Evolutionary conservation across 352 stramenopile genomes (phyloP).

Genomic region (Phytophthora capsici): DNA sequence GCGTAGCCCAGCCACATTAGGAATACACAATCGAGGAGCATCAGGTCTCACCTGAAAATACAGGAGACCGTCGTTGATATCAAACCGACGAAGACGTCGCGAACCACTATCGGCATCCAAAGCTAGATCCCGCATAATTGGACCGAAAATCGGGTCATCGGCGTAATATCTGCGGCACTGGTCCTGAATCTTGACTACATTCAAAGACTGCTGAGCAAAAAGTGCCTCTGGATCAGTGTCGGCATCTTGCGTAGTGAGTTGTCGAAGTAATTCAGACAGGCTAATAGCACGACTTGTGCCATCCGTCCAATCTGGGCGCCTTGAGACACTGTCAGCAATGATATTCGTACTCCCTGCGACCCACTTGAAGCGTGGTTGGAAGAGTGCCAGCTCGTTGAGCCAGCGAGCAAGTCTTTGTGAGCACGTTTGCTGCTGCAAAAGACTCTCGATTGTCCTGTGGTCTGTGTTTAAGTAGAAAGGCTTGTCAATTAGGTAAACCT

Average conservation of each 20-base stretch:
- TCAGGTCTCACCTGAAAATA: background rate
- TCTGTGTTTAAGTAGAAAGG: conserved; percentile 20
- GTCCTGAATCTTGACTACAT: too few relatives aligned
- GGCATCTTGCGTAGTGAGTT: background rate
- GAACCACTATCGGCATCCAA: background rate
- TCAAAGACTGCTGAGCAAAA: too few relatives aligned
- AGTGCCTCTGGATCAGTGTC: background rate
- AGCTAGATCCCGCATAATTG: background rate
- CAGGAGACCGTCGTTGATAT: background rate
- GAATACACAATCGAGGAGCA: too few relatives aligned
- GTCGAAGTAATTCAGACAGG: background rate
- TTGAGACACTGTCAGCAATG: conserved; percentile 9
- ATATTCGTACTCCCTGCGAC: conserved; percentile 21
- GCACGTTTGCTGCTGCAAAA: conserved; percentile 13
- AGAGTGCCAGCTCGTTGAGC: conserved; percentile 26
- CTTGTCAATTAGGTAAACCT: conserved; percentile 16
- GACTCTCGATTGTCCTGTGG: conserved; percentile 9
- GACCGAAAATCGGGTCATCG: background rate
- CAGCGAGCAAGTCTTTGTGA: conserved; percentile 4
- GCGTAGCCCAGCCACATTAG: too few relatives aligned
- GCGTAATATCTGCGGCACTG: background rate
- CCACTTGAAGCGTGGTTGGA: conserved; percentile 20
- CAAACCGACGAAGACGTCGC: background rate
- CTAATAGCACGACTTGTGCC: background rate
- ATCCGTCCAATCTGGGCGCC: background rate